Percentiles rank a stretch among this genome's conserved stretches.
These are phyloP conservation scores for Botrytis pseudocinerea DNA, from an alignment of 2,329 filamentous ascomycete species.

Conservation along the genomic window DNA sequence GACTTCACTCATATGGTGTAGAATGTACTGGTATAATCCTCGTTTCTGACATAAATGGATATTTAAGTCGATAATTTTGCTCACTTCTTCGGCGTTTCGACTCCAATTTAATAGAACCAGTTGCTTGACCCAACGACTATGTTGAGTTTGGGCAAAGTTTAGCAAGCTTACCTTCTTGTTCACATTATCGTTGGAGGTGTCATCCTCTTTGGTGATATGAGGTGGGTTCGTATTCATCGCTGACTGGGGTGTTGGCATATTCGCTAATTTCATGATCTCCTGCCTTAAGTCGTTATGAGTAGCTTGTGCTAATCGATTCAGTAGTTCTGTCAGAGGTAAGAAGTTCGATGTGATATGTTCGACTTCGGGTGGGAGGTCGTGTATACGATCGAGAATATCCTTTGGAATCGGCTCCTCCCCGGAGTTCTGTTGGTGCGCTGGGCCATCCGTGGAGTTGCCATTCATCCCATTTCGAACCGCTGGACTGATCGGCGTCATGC, in stretches of 20 bases:
- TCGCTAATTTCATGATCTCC: slow-evolving; percentile 67
- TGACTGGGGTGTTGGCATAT: slow-evolving; percentile 60
- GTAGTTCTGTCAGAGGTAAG: slow-evolving; percentile 70
- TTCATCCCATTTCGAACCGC: slow-evolving; percentile 36
- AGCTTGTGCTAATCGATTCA: slow-evolving; percentile 78
- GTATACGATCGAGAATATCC: slow-evolving; percentile 48
- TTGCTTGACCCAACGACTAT: slow-evolving; percentile 89
- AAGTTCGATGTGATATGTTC: slow-evolving; percentile 75
- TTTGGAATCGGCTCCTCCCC: slow-evolving; percentile 31
- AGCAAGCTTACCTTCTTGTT: slow-evolving; percentile 75
- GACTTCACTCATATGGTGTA: slow-evolving; percentile 66
- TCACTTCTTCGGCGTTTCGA: slow-evolving; percentile 73
- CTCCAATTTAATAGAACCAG: slow-evolving; percentile 91
- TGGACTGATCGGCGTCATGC: slow-evolving; percentile 37
- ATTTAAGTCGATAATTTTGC: slow-evolving; percentile 85
- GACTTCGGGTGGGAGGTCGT: slow-evolving; percentile 62
- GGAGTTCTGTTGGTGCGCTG: slow-evolving; percentile 29
- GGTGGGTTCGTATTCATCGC: slow-evolving; percentile 54
- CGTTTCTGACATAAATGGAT: slow-evolving; percentile 68
- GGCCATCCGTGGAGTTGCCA: slow-evolving; percentile 30
- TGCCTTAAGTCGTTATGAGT: slow-evolving; percentile 77
- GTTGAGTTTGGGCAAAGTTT: slow-evolving; percentile 75
- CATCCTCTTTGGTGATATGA: slow-evolving; percentile 48
- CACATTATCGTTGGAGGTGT: slow-evolving; percentile 64
- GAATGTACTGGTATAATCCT: slow-evolving; percentile 57